These are phyloP conservation scores for Ascochyta fabae DNA, from an alignment of 2,329 filamentous ascomycete genomes.

Conservation along the genomic window DNA sequence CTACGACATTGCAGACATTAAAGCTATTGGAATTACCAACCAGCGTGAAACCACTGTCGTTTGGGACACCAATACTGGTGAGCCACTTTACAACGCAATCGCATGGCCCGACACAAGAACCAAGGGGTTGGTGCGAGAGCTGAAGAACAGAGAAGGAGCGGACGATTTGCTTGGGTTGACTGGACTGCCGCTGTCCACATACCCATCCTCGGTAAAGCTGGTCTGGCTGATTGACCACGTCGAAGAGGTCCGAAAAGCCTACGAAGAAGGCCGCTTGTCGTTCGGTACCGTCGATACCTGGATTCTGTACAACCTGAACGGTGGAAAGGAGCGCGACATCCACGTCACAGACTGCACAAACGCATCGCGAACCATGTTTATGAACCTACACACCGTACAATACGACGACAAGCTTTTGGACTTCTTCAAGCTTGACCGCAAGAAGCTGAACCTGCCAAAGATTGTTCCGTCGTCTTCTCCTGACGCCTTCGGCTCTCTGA, in stretches of 20 bases:
- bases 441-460: constrained; percentile 77
- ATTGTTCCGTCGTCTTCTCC: constrained; percentile 82
- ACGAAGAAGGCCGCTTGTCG: constrained; percentile 75
- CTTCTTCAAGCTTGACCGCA: constrained; percentile 78
- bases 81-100: constrained; percentile 82
- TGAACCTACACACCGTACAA: constrained; percentile 70
- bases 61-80: constrained; percentile 81
- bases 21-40: constrained; percentile 84
- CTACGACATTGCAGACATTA: constrained; percentile 71
- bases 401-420: constrained; percentile 79
- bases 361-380: constrained; percentile 91
- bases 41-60: constrained; percentile 88
- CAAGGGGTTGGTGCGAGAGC: constrained; percentile 74
- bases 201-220: constrained; percentile 85
- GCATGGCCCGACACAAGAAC: constrained; percentile 89
- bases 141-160: constrained; percentile 71
- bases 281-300: constrained; percentile 91
- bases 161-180: constrained; percentile 74
- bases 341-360: constrained; percentile 89
- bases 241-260: constrained; percentile 72
- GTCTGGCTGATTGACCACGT: constrained; percentile 80
- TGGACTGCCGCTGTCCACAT: constrained; percentile 85
- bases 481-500: constrained; percentile 73
- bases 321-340: constrained; percentile 68
- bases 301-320: constrained; percentile 85